Evolutionary conservation across 345 rosid species (phyloP), one percentile per base, ranked within the genome.

Genomic region (Gossypium australe): DNA sequence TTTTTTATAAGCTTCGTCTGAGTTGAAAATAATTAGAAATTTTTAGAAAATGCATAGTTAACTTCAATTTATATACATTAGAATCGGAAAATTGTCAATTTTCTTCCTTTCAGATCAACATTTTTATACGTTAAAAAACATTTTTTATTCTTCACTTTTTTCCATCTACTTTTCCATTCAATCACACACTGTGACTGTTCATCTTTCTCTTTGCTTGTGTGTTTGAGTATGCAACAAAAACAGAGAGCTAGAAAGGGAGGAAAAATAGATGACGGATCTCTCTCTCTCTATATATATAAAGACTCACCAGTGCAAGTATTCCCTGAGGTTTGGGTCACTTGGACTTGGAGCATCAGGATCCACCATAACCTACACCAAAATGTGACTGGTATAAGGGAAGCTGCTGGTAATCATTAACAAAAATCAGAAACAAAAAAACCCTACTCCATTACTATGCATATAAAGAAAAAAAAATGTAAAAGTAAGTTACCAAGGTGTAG

Each of bases 301-400:
- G 20, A 73, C 64, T 59, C 22, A 90, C 92, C 92, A 88, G 68
- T 88, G 90, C 85, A 88, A 76, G 75, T 90, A 90, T 74, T 88
- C 94, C 60, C 85, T 78, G 4, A 87, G 82, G 75, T 24, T 74
- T 2, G 92, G 94, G 34, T 88, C 86, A 67, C 94, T 88, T 14
- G 94, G 92, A 79, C 88, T 90, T 25, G 94, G 92, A 4, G 94
- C 89, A 76, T 90, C 92, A 41, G 94, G 92, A 73, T 90, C 94
- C 43, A 88, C 90, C 94, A 90, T 85, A 24, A 87, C 87, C 90
- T 90, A 78, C 71, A 74, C 10, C 9, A 34, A 48, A 60, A 60
- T 73, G 75, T n/a, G 43, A 52, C 57, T 51, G 4, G 8, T 3
- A 4, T 51, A 13, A 52, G 56, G 18, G 17, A 27, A 5, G 53